Evolutionary conservation across 805 yeast species (phyloP).

Genomic region (Yamadazyma tumulicola): DNA sequence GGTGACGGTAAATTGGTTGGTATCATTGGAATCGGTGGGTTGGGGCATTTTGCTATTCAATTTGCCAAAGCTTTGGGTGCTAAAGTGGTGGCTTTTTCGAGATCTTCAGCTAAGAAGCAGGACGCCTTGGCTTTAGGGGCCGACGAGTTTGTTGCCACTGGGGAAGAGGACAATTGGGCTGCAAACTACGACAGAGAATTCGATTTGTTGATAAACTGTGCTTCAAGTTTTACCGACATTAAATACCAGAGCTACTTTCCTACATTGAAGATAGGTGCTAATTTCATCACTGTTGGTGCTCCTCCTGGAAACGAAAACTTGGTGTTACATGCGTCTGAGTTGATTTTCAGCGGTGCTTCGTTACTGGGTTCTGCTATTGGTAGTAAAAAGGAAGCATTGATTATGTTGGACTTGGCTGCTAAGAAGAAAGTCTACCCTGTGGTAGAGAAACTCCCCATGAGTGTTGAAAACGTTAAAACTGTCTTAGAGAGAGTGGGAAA

Average conservation of each 20-base stretch:
- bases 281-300: constrained; percentile 24
- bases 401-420: constrained; percentile 36
- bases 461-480: constrained; percentile 25
- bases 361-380: constrained; percentile 32
- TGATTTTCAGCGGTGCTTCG: constrained; percentile 22
- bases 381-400: constrained; percentile 29
- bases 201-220: constrained; percentile 53
- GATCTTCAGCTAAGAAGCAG: constrained; percentile 27
- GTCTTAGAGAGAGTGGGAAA: constrained; percentile 31
- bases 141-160: constrained; percentile 44
- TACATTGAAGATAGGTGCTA: constrained; percentile 21
- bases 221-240: constrained; percentile 48
- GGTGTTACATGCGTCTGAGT: constrained; percentile 18
- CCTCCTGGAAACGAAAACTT: constrained; percentile 22
- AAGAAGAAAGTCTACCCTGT: constrained; percentile 31
- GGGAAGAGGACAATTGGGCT: constrained; percentile 44
- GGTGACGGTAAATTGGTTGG: constrained; percentile 45
- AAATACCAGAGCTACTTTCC: constrained; percentile 45
- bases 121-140: constrained; percentile 32
- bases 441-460: constrained; percentile 33
- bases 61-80: constrained; percentile 63
- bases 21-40: constrained; percentile 63
- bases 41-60: constrained; percentile 61
- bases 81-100: constrained; percentile 48
- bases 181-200: constrained; percentile 28